These are phyloP conservation scores for Brachypodium distachyon DNA, from an alignment of 202 grass and related monocot species.

Conservation along the genomic window DNA sequence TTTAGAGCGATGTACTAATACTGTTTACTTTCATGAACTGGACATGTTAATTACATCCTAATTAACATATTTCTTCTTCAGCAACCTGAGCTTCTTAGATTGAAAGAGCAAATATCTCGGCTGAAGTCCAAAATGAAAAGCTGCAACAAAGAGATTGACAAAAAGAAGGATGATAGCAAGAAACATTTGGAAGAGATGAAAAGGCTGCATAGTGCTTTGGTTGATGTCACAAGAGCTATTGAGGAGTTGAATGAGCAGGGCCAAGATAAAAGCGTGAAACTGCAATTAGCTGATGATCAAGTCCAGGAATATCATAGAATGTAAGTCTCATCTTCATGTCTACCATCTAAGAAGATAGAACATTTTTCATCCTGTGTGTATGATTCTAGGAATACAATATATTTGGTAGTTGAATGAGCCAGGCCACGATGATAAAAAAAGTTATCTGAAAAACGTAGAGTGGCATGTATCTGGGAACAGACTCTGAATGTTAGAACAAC, in stretches of 20 bases:
- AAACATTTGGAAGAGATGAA: constrained; percentile 68
- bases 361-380: neutral
- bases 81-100: constrained; percentile 93
- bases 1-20: neutral
- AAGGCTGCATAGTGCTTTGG: constrained; percentile 66
- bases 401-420: neutral
- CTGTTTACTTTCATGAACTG: neutral
- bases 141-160: constrained; percentile 88
- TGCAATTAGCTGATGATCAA: constrained; percentile 82
- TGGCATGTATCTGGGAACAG: neutral
- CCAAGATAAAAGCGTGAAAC: constrained; percentile 59
- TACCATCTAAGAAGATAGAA: neutral
- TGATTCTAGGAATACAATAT: constrained; percentile 6
- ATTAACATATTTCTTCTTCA: constrained; percentile 36
- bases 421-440: neutral
- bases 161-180: constrained; percentile 88
- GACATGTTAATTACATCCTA: neutral
- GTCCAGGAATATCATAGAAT: constrained; percentile 88
- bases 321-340: constrained; percentile 37
- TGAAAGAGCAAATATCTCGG: constrained; percentile 90
- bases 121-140: constrained; percentile 99
- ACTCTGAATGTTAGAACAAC: neutral
- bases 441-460: neutral
- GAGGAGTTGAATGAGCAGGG: constrained; percentile 63
- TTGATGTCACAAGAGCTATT: constrained; percentile 64